Evolutionary conservation across 176 grass and related monocot genomes (phyloP).

Genomic region (Triticum timopheevii): DNA sequence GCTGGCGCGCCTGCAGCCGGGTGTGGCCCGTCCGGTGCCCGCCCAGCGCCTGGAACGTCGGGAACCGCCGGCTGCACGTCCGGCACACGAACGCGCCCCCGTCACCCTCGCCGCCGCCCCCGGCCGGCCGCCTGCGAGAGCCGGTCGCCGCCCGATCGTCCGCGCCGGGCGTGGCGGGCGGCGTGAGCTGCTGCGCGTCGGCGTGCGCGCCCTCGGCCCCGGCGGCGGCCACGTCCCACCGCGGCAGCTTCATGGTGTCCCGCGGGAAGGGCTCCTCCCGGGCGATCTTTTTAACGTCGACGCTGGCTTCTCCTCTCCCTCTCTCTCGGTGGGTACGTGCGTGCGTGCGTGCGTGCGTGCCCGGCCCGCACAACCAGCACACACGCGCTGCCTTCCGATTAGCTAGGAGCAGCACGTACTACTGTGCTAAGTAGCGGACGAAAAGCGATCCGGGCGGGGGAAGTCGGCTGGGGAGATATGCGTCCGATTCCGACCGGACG

Average conservation of each 20-base stretch:
- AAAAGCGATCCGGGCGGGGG: background rate
- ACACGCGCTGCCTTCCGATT: background rate
- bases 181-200: background rate
- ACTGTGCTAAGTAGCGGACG: too few species aligned
- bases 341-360: background rate
- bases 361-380: background rate
- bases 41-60: conserved; percentile 64
- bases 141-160: background rate
- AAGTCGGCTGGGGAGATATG: conserved; percentile 9
- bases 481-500: background rate
- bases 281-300: background rate
- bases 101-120: background rate
- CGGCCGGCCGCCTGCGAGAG: conserved; percentile 11
- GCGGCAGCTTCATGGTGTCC: background rate
- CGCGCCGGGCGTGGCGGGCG: background rate
- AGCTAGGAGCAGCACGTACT: background rate
- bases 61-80: conserved; percentile 54
- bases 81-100: conserved; percentile 54
- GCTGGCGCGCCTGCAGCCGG: conserved; percentile 39
- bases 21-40: conserved; percentile 62
- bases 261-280: background rate
- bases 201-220: conserved; percentile 32
- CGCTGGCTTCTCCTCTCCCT: background rate
- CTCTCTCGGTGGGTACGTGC: background rate
- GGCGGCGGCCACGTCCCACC: background rate